Evolutionary conservation across 2,329 filamentous ascomycete genomes (phyloP), one percentile per base, ranked within the genome.

Genomic region (Xylaria sp.): DNA sequence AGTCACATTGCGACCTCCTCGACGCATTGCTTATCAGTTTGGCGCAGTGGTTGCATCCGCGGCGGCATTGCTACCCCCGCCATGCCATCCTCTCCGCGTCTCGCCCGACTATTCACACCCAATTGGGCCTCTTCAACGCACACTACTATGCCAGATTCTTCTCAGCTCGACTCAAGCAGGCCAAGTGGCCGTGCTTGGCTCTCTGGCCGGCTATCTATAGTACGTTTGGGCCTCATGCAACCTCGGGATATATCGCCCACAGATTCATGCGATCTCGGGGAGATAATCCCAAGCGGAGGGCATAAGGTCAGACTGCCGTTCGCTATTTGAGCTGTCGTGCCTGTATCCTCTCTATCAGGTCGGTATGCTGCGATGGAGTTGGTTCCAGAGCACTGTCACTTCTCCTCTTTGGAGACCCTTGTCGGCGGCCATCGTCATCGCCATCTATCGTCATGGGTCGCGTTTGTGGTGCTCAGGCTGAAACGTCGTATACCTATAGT

Each of bases 401-500:
- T 51, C 45, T 10, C 36, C 25, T 45, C 36, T 15, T 44, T 45
- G 27, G 7, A 44, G 20, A 59, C 58, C 59, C 53, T 47, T 38
- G 56, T 33, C 13, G 13, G 17, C 13, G 13, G 17, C 29, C 33
- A 33, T 59, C 25, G 50, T 36, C 33, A 31, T 39, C 29, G 27
- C 25, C 20, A 36, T 29, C 47, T n/a, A 29, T 22, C 49, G 31
- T 31, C 50, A 49, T 53, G 44, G 53, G 64, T 31, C 45, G 38
- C 31, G 31, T 38, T 58, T 49, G 50, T 44, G 27, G 53, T 58
- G 59, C 64, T 63, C 47, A 54, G 64, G 64, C 59, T 66, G 64
- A 66, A 66, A 63, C 64, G 45, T 56, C 42, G 29, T 55, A 57
- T 62, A 53, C 51, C 51, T 17, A 58, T 17, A 20, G 42, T 20